phyloP scores from a whole-genome alignment of 352 stramenopile species.

The Phytophthora pseudosyringae region DNA sequence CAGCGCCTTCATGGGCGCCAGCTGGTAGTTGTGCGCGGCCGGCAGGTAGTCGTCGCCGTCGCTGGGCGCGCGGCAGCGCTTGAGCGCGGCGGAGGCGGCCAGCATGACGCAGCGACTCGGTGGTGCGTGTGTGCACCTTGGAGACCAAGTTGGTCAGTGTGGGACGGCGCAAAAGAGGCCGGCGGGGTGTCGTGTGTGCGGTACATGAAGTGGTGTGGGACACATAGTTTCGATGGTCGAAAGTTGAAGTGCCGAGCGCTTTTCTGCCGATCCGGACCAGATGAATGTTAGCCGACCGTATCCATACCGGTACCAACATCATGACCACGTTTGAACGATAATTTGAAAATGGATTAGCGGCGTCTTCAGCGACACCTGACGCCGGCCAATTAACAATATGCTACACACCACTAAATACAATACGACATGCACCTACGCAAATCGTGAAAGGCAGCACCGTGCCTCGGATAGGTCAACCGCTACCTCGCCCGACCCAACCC shows the following conservation, averaged over 20 bases:
- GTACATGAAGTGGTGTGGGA: constrained; percentile 17
- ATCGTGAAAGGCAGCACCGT: constrained; percentile 15
- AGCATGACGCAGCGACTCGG: constrained; percentile 26
- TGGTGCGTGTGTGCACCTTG: too few relatives aligned
- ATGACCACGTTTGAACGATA: too few relatives aligned
- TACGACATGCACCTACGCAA: constrained; percentile 19
- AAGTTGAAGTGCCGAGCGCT: constrained; percentile 10
- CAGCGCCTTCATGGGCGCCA: constrained; percentile 37
- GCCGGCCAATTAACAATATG: constrained; percentile 22
- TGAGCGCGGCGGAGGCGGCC: constrained; percentile 34
- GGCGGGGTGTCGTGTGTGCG: constrained; percentile 9
- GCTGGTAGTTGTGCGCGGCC: constrained; percentile 33
- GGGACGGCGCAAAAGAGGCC: constrained; percentile 14
- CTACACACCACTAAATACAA: constrained; percentile 22
- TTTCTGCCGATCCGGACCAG: not conserved
- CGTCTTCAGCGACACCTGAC: not conserved
- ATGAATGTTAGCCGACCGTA: not conserved
- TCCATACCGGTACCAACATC: too few relatives aligned
- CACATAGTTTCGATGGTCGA: constrained; percentile 30
- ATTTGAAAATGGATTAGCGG: too few relatives aligned
- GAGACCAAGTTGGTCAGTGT: too few relatives aligned
- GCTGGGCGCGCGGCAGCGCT: constrained; percentile 46
- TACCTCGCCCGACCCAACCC: not conserved
- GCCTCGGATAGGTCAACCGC: too few relatives aligned
- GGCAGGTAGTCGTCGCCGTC: constrained; percentile 31